These are phyloP conservation scores for Aspergillus indologenus DNA, from an alignment of 495 filamentous ascomycete species.

Conservation along the genomic window DNA sequence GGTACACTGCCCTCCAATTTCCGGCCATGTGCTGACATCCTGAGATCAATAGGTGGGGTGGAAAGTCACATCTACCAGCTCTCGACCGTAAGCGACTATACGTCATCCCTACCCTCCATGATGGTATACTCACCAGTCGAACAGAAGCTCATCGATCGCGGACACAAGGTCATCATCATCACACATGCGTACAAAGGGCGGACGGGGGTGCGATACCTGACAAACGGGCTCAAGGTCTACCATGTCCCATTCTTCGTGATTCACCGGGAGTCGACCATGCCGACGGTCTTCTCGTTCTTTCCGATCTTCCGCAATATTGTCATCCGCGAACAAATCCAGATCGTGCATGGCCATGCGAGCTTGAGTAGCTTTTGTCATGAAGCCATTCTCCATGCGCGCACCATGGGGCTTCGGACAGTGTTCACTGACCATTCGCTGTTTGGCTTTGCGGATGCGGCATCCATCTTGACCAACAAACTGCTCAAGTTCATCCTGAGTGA, in stretches of 20 bases:
- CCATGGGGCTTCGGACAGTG: slow-evolving; percentile 92
- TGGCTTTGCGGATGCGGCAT: slow-evolving; percentile 93
- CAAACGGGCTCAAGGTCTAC: slow-evolving; percentile 97
- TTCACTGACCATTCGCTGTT: slow-evolving; percentile 99
- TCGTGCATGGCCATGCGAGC: slow-evolving; percentile 93
- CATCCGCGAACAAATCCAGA: slow-evolving; percentile 88
- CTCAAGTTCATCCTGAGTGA: slow-evolving; percentile 95
- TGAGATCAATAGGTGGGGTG: slow-evolving; percentile 64
- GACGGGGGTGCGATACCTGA: slow-evolving; percentile 92
- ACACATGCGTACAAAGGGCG: slow-evolving; percentile 94
- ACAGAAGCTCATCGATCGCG: slow-evolving; percentile 88
- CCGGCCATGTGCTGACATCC: not conserved
- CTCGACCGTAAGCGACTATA: slow-evolving; percentile 54
- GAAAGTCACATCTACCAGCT: slow-evolving; percentile 99
- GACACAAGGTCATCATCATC: slow-evolving; percentile 96
- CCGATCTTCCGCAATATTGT: slow-evolving; percentile 95
- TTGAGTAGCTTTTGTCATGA: slow-evolving; percentile 91
- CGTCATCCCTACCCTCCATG: not conserved
- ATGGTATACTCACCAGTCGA: slow-evolving; percentile 17
- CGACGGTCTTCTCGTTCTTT: slow-evolving; percentile 97
- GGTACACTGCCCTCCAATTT: slow-evolving; percentile 4
- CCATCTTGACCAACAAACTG: slow-evolving; percentile 94
- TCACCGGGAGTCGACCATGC: slow-evolving; percentile 91
- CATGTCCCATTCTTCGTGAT: slow-evolving; percentile 95
- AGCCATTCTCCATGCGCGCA: slow-evolving; percentile 90